These are phyloP conservation scores for Citrus mangshanensis DNA, from an alignment of 345 rosid species.

Conservation along the genomic window DNA sequence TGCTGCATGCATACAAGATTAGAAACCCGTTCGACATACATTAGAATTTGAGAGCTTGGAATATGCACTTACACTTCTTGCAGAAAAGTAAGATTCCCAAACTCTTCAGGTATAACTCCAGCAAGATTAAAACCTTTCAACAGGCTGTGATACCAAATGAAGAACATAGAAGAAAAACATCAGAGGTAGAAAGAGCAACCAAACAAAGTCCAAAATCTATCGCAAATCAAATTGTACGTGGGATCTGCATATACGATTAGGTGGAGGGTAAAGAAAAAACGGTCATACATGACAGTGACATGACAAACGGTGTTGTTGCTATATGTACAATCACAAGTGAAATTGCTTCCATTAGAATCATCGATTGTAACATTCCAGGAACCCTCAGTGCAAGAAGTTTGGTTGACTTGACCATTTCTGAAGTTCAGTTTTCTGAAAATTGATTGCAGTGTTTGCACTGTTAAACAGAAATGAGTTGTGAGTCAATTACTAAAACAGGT, in stretches of 20 bases:
- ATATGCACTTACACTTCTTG: slow-evolving; percentile 46
- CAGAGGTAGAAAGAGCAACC: neutral
- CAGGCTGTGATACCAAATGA: slow-evolving; percentile 30
- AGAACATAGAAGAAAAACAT: neutral
- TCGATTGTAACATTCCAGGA: slow-evolving; percentile 22
- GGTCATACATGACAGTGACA: slow-evolving; percentile 57
- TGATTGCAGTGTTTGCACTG: slow-evolving; percentile 51
- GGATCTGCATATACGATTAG: neutral
- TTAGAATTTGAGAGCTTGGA: neutral
- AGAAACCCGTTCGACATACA: neutral
- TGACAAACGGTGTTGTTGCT: slow-evolving; percentile 38
- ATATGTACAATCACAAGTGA: slow-evolving; percentile 53
- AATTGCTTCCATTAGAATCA: slow-evolving; percentile 13
- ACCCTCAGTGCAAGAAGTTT: slow-evolving; percentile 40
- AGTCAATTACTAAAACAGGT: neutral
- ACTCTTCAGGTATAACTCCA: slow-evolving; percentile 65
- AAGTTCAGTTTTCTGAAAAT: slow-evolving; percentile 39
- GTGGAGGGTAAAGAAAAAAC: neutral
- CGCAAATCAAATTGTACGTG: neutral
- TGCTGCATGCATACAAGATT: neutral
- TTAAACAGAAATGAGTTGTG: slow-evolving; percentile 1
- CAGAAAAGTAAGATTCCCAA: slow-evolving; percentile 55
- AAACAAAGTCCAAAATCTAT: neutral
- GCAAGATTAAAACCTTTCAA: slow-evolving; percentile 54
- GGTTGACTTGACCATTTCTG: slow-evolving; percentile 26